A percentile compares a stretch with the other conserved stretches of the same genome.
phyloP scores from a whole-genome alignment of 306 rosid genomes.

The Quercus ilex region DNA sequence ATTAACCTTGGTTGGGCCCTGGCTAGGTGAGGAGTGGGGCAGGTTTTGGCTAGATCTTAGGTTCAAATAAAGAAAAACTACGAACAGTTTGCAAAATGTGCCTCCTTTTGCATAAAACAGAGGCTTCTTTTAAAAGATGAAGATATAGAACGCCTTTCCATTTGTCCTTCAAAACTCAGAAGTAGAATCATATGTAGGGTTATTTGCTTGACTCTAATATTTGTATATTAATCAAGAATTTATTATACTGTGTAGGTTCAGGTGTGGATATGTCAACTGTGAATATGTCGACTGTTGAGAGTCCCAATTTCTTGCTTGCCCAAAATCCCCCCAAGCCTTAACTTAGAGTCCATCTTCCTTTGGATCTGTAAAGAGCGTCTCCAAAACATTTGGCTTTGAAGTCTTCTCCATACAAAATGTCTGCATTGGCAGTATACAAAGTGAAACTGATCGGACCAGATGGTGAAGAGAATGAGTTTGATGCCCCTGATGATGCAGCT shows the following conservation, averaged over 20 bases:
- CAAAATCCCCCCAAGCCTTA: slow-evolving; percentile 23
- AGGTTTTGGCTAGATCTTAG: neutral
- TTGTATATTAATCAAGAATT: neutral
- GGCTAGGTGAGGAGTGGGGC: neutral
- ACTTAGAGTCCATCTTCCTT: slow-evolving; percentile 31
- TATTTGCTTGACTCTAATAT: neutral
- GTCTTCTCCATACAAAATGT: slow-evolving; percentile 43
- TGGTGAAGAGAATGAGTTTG: slow-evolving; percentile 54
- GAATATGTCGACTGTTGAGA: slow-evolving; percentile 34
- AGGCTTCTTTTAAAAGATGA: neutral
- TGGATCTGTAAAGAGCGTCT: slow-evolving; percentile 33
- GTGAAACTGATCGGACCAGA: slow-evolving; percentile 65
- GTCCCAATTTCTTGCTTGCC: slow-evolving; percentile 30
- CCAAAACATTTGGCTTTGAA: slow-evolving; percentile 50
- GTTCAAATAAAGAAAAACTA: neutral
- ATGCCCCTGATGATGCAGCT: slow-evolving; percentile 51
- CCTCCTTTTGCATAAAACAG: neutral
- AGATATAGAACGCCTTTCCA: neutral
- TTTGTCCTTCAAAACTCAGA: neutral
- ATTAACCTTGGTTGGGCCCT: neutral
- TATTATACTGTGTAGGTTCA: slow-evolving; percentile 8
- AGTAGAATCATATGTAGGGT: neutral
- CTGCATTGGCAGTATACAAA: slow-evolving; percentile 51
- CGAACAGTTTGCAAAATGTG: neutral
- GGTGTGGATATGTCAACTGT: slow-evolving; percentile 30